These are phyloP conservation scores for Pseudogymnoascus pannorum DNA, from an alignment of 2,329 filamentous ascomycete genomes.

Conservation along the genomic window DNA sequence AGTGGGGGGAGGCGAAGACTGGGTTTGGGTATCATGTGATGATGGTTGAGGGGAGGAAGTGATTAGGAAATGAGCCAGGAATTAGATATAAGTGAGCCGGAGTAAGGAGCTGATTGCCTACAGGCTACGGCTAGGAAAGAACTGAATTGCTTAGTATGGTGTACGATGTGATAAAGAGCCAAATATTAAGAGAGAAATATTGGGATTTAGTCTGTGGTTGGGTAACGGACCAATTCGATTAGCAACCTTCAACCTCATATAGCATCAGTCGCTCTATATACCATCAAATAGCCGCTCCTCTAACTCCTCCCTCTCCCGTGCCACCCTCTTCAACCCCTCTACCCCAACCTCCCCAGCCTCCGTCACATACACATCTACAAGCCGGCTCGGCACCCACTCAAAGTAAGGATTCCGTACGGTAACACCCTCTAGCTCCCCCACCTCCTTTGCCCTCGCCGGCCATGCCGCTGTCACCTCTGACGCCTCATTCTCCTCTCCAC, in stretches of 20 bases:
- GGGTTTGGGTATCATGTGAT: slow-evolving; percentile 73
- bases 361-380: slow-evolving; percentile 27
- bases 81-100: too few species aligned
- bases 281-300: slow-evolving; percentile 19
- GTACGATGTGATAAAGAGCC: too few species aligned
- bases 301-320: slow-evolving; percentile 17
- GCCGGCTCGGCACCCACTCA: slow-evolving; percentile 27
- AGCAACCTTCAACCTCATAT: too few species aligned
- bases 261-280: slow-evolving; percentile 14
- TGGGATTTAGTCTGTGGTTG: too few species aligned
- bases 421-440: slow-evolving; percentile 16
- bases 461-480: slow-evolving; percentile 44
- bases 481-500: slow-evolving; percentile 44
- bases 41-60: slow-evolving; percentile 50
- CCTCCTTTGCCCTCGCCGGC: slow-evolving; percentile 23
- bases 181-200: too few species aligned
- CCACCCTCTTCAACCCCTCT: slow-evolving; percentile 19
- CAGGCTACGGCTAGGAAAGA: too few species aligned
- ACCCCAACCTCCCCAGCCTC: slow-evolving; percentile 23
- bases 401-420: slow-evolving; percentile 33
- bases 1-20: slow-evolving; percentile 65
- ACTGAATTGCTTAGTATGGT: too few species aligned
- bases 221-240: too few species aligned
- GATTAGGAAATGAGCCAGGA: background rate
- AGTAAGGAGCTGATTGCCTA: background rate